Evolutionary conservation across 2,329 filamentous ascomycete genomes (phyloP).

Genomic region (Calonectria leucothoes): DNA sequence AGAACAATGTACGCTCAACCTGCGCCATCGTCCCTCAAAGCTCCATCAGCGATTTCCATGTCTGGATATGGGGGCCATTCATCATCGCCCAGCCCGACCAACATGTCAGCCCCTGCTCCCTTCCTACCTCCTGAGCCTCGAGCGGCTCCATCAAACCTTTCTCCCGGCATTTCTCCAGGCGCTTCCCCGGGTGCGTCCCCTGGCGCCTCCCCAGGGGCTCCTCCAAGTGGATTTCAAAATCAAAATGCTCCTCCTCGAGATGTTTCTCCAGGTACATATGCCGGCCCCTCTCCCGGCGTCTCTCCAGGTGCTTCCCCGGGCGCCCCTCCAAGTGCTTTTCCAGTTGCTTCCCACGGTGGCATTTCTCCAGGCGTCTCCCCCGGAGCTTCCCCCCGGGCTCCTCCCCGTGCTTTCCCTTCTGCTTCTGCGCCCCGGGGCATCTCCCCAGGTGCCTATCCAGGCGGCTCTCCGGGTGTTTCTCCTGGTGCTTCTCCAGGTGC

Average conservation of each 20-base stretch:
- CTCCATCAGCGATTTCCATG: conserved; percentile 37
- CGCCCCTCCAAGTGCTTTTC: neutral
- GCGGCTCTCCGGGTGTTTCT: neutral
- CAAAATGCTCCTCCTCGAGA: neutral
- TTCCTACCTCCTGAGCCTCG: conserved; percentile 38
- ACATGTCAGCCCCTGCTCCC: conserved; percentile 42
- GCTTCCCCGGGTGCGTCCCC: neutral
- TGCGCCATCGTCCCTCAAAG: conserved; percentile 34
- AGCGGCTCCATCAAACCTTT: neutral
- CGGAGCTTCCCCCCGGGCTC: neutral
- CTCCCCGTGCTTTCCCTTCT: neutral
- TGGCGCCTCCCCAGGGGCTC: neutral
- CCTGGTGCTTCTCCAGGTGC: neutral
- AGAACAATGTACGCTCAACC: conserved; percentile 4
- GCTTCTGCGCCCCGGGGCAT: neutral
- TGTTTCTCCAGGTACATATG: neutral
- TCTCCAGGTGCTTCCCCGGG: neutral
- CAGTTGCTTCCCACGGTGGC: neutral
- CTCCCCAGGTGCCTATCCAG: neutral
- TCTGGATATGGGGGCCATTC: conserved; percentile 39
- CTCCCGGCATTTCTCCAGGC: neutral
- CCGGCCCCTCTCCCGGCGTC: neutral
- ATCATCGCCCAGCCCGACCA: conserved; percentile 23
- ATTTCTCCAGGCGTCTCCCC: neutral
- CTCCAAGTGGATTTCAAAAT: neutral